A percentile compares a stretch with the other conserved stretches of the same genome.
Evolutionary conservation across 306 rosid genomes (phyloP).

Genomic region (Pachyrhizus erosus): DNA sequence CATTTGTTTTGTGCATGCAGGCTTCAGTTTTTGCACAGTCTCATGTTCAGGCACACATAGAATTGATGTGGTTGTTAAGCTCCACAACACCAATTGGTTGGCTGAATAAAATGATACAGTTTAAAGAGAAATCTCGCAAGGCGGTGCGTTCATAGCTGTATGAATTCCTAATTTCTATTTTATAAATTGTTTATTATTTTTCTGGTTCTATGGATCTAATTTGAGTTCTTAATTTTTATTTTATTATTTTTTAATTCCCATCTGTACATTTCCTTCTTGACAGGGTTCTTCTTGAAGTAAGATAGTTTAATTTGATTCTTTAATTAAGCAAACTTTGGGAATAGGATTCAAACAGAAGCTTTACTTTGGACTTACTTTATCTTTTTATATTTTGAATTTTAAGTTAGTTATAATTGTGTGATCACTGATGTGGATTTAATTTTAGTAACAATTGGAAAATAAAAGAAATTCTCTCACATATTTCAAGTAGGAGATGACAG

Average conservation of each 20-base stretch:
- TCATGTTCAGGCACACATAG: conserved; percentile 95
- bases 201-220: conserved; percentile 29
- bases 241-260: not conserved
- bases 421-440: not conserved
- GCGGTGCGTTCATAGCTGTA: conserved; percentile 82
- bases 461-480: not conserved
- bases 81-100: conserved; percentile 91
- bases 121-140: conserved; percentile 97
- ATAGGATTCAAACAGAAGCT: conserved; percentile 14
- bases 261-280: conserved; percentile 25
- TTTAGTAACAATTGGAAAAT: not conserved
- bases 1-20: conserved; percentile 55
- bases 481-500: not conserved
- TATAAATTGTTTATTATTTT: conserved; percentile 13
- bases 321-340: not conserved
- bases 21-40: conserved; percentile 98
- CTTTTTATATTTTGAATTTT: not conserved
- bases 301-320: conserved; percentile 25
- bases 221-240: conserved; percentile 2
- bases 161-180: conserved; percentile 49
- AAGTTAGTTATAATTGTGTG: conserved; percentile 10
- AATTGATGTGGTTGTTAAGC: conserved; percentile 95
- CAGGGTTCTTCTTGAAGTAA: not conserved
- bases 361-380: conserved; percentile 13
- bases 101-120: conserved; percentile 95